Evolutionary conservation across 192 early-diverging fungal genomes (phyloP), one percentile per base, ranked within the genome.

Genomic region (Umbelopsis vinacea): DNA sequence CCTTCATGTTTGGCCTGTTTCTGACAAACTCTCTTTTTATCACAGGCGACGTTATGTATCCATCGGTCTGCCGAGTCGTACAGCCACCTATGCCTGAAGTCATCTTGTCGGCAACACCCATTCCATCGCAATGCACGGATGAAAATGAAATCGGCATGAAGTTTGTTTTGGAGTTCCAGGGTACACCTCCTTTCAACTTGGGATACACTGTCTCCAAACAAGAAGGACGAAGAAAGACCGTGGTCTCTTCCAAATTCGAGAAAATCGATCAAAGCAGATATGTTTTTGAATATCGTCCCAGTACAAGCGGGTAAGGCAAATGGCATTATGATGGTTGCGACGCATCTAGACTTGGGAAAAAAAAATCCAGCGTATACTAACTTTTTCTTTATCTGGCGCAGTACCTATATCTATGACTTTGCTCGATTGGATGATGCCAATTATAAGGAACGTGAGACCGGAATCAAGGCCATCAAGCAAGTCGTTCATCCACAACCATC

Each of bases 401-500:
- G 78, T 22, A 69, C 74, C 23, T 81, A 81, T 53, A 69, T 54
- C 29, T 81, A 81, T 43, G 76, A 81, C 12, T 81, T 81, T 67
- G 43, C 14, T 19, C 45, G 69, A 19, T 54, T 81, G 47, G 50
- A 68, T 38, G 79, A 81, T 66, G 46, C 38, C 4, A 52, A 77
- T 45, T 81, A 81, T 45, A 79, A 79, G 63, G 72, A 67, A 38
- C 70, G 54, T 5, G 24, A 67, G 46, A 24, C 73, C 21, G 17
- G 71, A 26, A 69, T 79, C 17, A 19, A 37, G 23, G 33, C 68
- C 1, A 72, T 82, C 8, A 46, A 79, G 6, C 83, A 84, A 53
- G 48, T 70, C 7, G 83, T 84, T 46, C 80, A 80, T 53, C 83
- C 83, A 12, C 81, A 84, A 70, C 83, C 83, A 21, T 46, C 74